Conservation (phyloP, 1,284 basidiomycete genomes). For the Trichosporon asahii region DNA sequence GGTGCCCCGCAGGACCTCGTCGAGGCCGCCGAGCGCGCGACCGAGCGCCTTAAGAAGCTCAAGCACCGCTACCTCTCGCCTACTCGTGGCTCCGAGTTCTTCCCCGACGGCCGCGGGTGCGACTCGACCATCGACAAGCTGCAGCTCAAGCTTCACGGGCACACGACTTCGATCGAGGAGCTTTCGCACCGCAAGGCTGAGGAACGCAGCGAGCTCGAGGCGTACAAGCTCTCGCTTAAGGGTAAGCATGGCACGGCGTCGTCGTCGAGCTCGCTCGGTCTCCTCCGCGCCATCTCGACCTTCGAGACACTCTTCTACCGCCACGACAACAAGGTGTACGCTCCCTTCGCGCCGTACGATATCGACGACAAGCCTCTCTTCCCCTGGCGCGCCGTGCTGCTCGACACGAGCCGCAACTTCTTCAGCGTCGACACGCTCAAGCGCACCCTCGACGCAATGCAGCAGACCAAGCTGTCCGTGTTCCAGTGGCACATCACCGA, state of each 20-base stretch:
- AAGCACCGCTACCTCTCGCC: slow-evolving; percentile 26
- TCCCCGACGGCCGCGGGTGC: slow-evolving; percentile 5
- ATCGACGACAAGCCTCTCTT: slow-evolving; percentile 53
- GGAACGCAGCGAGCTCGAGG: slow-evolving; percentile 18
- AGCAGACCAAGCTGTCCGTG: slow-evolving; percentile 67
- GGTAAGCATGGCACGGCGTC: neutral
- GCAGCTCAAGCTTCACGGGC: neutral
- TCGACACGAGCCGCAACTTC: slow-evolving; percentile 63
- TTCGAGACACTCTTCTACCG: slow-evolving; percentile 65
- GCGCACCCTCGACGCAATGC: slow-evolving; percentile 73
- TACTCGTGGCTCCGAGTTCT: slow-evolving; percentile 28
- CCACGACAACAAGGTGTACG: slow-evolving; percentile 17
- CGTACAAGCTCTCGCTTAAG: slow-evolving; percentile 12
- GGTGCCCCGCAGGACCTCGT: slow-evolving; percentile 8
- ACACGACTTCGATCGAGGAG: neutral
- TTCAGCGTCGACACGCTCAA: slow-evolving; percentile 5
- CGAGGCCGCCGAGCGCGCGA: slow-evolving; percentile 12
- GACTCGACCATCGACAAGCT: neutral
- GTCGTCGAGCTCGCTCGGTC: slow-evolving; percentile 16
- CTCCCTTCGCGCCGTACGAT: slow-evolving; percentile 41
- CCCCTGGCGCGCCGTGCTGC: slow-evolving; percentile 64
- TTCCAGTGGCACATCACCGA: slow-evolving; percentile 19
- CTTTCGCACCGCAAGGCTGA: slow-evolving; percentile 14
- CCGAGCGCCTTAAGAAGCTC: slow-evolving; percentile 16
- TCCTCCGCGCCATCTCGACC: slow-evolving; percentile 74